These are phyloP conservation scores for Penicillium sp. DNA, from an alignment of 2,329 filamentous ascomycete species.

Conservation along the genomic window DNA sequence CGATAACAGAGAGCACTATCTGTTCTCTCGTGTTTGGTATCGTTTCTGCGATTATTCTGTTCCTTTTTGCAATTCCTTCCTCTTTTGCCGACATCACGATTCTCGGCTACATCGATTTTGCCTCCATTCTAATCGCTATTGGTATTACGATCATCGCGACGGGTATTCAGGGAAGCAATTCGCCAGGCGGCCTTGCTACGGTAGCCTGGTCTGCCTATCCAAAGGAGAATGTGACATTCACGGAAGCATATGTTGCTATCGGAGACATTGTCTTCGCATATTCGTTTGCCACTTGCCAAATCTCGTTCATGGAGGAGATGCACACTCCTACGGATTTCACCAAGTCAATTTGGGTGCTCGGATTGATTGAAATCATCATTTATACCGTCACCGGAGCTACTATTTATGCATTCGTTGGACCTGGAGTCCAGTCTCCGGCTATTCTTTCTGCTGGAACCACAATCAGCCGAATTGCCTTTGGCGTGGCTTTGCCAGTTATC, in stretches of 20 bases:
- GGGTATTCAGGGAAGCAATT: slow-evolving; percentile 36
- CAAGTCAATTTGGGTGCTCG: slow-evolving; percentile 47
- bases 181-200: slow-evolving; percentile 32
- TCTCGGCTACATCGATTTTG: slow-evolving; percentile 47
- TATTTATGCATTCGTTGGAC: slow-evolving; percentile 19
- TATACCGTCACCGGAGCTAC: slow-evolving; percentile 36
- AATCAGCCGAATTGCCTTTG: slow-evolving; percentile 38
- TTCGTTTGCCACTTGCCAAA: slow-evolving; percentile 48
- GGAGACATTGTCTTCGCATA: slow-evolving; percentile 51
- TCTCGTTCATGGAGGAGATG: slow-evolving; percentile 23
- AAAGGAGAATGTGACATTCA: slow-evolving; percentile 39
- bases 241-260: slow-evolving; percentile 42
- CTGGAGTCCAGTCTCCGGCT: slow-evolving; percentile 30
- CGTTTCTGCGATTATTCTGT: slow-evolving; percentile 48
- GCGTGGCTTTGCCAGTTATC: slow-evolving; percentile 35
- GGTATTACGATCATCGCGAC: slow-evolving; percentile 46
- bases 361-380: slow-evolving; percentile 38
- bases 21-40: slow-evolving; percentile 53
- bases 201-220: slow-evolving; percentile 38
- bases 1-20: slow-evolving; percentile 47
- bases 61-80: slow-evolving; percentile 43
- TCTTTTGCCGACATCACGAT: slow-evolving; percentile 48
- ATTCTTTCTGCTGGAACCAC: slow-evolving; percentile 34
- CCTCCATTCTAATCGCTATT: slow-evolving; percentile 41
- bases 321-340: slow-evolving; percentile 37